Evolutionary conservation across 179 eudicot species (phyloP).

Genomic region (Silene coronaria): DNA sequence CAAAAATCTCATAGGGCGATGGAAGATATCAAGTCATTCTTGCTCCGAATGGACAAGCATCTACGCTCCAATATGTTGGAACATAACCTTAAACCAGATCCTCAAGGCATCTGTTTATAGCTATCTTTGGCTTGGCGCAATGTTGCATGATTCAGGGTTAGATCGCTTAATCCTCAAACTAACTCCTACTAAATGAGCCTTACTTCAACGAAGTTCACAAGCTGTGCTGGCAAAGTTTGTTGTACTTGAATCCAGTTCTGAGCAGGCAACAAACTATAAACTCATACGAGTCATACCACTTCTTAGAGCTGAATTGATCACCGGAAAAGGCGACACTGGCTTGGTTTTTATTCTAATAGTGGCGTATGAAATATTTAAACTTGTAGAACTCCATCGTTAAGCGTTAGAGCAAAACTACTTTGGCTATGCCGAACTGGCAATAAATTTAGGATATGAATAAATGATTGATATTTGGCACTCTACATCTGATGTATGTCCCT

Average conservation of each 20-base stretch:
- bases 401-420: too few relatives aligned
- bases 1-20: slow-evolving; percentile 32
- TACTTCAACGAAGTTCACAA: background rate
- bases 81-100: slow-evolving; percentile 15
- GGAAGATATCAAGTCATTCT: slow-evolving; percentile 30
- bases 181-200: background rate
- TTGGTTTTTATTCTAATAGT: too few relatives aligned
- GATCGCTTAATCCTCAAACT: background rate
- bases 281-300: background rate
- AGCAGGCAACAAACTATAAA: background rate
- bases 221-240: background rate
- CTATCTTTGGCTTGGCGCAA: background rate
- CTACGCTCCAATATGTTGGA: slow-evolving; percentile 33
- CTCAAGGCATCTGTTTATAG: slow-evolving; percentile 15
- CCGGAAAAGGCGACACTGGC: too few relatives aligned
- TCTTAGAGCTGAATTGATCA: too few relatives aligned
- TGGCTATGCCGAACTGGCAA: background rate
- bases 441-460: background rate
- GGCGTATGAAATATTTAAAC: too few relatives aligned
- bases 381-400: too few relatives aligned
- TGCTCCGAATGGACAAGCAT: slow-evolving; percentile 38
- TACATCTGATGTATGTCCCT: too few relatives aligned
- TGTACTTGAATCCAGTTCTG: background rate
- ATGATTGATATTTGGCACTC: background rate
- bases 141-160: background rate